Evolutionary conservation across 2,329 filamentous ascomycete species (phyloP), one percentile per base, ranked within the genome.

Genomic region (Pezicula radicicola): DNA sequence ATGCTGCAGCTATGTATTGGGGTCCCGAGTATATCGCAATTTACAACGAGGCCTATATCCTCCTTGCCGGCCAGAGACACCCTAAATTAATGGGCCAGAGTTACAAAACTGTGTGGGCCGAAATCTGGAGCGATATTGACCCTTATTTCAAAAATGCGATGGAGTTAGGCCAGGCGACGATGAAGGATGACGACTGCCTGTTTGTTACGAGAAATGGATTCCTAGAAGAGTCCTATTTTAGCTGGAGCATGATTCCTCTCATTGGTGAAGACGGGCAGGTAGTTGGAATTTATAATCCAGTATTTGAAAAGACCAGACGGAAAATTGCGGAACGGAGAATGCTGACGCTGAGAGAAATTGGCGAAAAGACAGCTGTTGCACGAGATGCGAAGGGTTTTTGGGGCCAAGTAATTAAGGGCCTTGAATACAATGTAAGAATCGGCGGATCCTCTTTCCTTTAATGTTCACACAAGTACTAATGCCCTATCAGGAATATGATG

Each of bases 161-260:
- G 67, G 69, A 79, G 37, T 87, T 84, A 4, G 90, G 89, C 0
- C 85, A 91, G 70, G 87, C 89, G 1, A 91, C 85, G 0, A 89
- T 92, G 87, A 93, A 91, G 67, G 85, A 92, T 58, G 89, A 94
- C 60, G 88, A 93, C 56, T 83, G 83, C 51, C 73, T 93, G 1
- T 91, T 91, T 61, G 78, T 94, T 30, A 75, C 79, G 44, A 81
- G 89, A 7, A 81, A 83, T 56, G 81, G 84, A 1, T 90, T 81
- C 55, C 69, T 90, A 1, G 88, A 95, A 67, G 89, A 94, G 64
- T 84, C 87, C 0, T 93, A 89, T 64, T 93, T 93, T 66, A 89
- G 86, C 12, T 93, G 88, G 88, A 88, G 84, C 1, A 84, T 93
- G 40, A 86, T 93, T 25, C 89, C 89, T 0, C 76, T 93, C 55